These are phyloP conservation scores for Musa acuminata DNA, from an alignment of 176 grass and related monocot species.

Conservation along the genomic window DNA sequence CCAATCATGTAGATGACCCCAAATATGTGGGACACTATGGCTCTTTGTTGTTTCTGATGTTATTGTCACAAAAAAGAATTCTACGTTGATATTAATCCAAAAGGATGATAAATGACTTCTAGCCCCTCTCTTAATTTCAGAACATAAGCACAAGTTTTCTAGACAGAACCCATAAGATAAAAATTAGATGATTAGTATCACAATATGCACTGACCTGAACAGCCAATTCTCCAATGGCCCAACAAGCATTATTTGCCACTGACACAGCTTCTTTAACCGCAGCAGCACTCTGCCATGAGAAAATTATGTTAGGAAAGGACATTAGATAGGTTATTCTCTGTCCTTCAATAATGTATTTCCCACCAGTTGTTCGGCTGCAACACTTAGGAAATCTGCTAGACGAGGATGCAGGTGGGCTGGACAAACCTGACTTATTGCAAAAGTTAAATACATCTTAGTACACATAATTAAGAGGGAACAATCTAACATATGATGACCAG, in stretches of 20 bases:
- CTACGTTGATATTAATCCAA: no score
- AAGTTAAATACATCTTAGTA: background rate
- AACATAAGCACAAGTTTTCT: background rate
- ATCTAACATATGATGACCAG: background rate
- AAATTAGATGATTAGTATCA: background rate
- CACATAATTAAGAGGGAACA: background rate
- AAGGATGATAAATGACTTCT: no score
- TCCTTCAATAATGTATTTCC: constrained; percentile 10
- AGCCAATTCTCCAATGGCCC: constrained; percentile 96
- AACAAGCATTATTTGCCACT: constrained; percentile 96
- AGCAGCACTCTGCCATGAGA: constrained; percentile 43
- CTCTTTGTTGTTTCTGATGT: no score
- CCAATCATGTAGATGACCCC: no score
- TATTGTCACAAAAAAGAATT: no score
- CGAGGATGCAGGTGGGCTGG: constrained; percentile 75
- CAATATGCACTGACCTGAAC: constrained; percentile 49
- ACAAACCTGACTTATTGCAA: constrained; percentile 54
- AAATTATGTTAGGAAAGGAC: constrained; percentile 22
- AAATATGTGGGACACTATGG: no score
- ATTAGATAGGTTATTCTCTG: background rate
- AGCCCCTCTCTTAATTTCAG: background rate
- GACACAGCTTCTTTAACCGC: constrained; percentile 81
- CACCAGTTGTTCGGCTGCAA: constrained; percentile 92
- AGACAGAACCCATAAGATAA: background rate
- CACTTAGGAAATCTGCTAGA: constrained; percentile 77